phyloP scores from a whole-genome alignment of 2,329 filamentous ascomycete genomes.

The Aspergillus sp. region DNA sequence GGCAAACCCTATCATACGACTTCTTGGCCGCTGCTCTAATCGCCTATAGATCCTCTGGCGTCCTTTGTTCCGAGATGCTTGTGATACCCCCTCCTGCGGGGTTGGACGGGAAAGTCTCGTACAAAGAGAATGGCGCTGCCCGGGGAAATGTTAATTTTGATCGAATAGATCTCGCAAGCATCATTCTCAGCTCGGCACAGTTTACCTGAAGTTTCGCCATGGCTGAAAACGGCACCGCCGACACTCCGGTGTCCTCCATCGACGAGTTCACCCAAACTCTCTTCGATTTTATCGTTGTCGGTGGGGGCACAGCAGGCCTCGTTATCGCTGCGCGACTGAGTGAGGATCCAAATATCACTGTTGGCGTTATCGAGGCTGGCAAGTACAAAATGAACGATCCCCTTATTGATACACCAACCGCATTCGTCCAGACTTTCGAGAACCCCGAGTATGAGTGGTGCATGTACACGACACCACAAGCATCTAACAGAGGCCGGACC shows the following conservation, averaged over 20 bases:
- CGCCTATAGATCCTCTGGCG: not conserved
- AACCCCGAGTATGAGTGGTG: constrained; percentile 44
- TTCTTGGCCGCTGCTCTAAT: not conserved
- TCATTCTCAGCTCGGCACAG: too few species aligned
- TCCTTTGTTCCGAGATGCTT: too few species aligned
- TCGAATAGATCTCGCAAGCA: too few species aligned
- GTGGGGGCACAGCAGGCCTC: constrained; percentile 60
- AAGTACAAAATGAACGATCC: constrained; percentile 35
- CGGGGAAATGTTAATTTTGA: too few species aligned
- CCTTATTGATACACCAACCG: constrained; percentile 32
- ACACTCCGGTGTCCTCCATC: constrained; percentile 5
- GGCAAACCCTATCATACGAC: not conserved
- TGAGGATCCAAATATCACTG: constrained; percentile 45
- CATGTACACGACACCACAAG: constrained; percentile 33
- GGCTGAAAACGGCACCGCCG: not conserved
- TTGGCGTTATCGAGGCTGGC: constrained; percentile 54
- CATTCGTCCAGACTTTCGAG: constrained; percentile 30
- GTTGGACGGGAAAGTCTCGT: too few species aligned
- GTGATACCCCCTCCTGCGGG: too few species aligned
- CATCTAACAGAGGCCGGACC: constrained; percentile 19
- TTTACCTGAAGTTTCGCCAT: not conserved
- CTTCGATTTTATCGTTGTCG: constrained; percentile 49
- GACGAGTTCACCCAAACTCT: constrained; percentile 11
- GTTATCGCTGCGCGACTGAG: constrained; percentile 48
- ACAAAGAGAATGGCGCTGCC: too few species aligned